Conservation (phyloP, 495 filamentous ascomycete genomes). For the Penicillium coprophilum region DNA sequence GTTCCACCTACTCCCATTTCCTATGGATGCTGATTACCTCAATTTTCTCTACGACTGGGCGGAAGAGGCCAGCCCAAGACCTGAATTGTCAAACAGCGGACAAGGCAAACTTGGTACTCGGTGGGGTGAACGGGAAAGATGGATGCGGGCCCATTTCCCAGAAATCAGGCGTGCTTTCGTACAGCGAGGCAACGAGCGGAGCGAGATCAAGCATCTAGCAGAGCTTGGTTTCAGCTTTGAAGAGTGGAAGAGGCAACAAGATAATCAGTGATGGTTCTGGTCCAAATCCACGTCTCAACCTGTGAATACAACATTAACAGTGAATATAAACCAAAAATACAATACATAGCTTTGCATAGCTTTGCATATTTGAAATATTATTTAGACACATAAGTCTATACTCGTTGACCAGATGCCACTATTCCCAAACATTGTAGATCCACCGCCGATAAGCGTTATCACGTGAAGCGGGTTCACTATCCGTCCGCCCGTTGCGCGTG, state of each 20-base stretch:
- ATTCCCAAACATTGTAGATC: constrained; percentile 5
- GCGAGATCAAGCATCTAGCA: constrained; percentile 46
- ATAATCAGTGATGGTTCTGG: constrained; percentile 11
- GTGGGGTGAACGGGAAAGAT: constrained; percentile 67
- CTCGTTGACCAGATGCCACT: not conserved
- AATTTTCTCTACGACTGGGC: constrained; percentile 68
- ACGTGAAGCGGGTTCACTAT: constrained; percentile 17
- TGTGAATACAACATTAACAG: not conserved
- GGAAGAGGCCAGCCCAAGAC: constrained; percentile 36
- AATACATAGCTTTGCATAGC: not conserved
- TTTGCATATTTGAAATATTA: not conserved
- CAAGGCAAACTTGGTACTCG: constrained; percentile 61
- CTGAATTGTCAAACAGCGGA: constrained; percentile 46
- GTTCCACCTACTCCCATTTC: constrained; percentile 70
- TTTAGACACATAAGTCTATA: not conserved
- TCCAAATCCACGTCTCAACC: constrained; percentile 4
- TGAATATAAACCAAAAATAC: not conserved
- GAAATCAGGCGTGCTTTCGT: constrained; percentile 57
- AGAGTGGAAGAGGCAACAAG: constrained; percentile 32
- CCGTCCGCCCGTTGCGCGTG: constrained; percentile 11
- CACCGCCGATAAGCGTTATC: constrained; percentile 22
- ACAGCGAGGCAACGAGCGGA: constrained; percentile 45
- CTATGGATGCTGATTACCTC: constrained; percentile 75
- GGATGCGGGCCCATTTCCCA: constrained; percentile 56
- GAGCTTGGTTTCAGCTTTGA: constrained; percentile 63